Evolutionary conservation across 1,284 basidiomycete species (phyloP), one percentile per base, ranked within the genome.

Genomic region (Leccinum huronense): DNA sequence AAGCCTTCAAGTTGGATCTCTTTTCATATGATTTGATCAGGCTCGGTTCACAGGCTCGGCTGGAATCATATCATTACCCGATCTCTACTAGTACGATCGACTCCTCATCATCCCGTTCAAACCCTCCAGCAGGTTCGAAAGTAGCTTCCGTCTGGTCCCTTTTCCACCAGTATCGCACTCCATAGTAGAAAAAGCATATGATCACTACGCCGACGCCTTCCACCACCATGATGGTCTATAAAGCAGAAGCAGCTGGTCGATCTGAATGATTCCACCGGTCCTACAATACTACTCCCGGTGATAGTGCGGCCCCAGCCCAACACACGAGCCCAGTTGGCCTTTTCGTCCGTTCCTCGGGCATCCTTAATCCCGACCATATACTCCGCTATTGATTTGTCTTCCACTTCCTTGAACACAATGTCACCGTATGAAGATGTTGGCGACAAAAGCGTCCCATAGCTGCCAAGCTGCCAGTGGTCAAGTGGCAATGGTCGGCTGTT

Each of bases 351-450:
- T 8, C 94, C 94, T 11, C 94, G 82, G 2, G 95, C 94, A 58
- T 90, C 90, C 77, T 91, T 90, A 74, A 98, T 95, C 6, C 97
- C 95, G n/a, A 97, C 88, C 58, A 95, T 79, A 75, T 87, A 93
- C 64, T 79, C 59, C 11, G 65, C 71, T 63, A 42, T 71, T 67
- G 61, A 77, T 73, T 69, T 76, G 65, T 82, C 83, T 27, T 85
- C 83, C 57, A 79, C 78, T 65, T 81, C 80, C 58, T 89, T 84
- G 79, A 98, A 93, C 27, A 93, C 85, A 55, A 98, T 77, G 70
- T 94, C 89, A 1, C 94, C 94, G 70, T 91, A 95, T 1, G 82
- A 80, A 5, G 87, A 89, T 7, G 72, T 71, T 0, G 80, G 71
- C 0, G 88, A 88, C 10, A 86, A 84, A 10, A 97, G 78, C 0